Evolutionary conservation across 1,284 basidiomycete species (phyloP).

Genomic region (Cutaneotrichosporon sp.): DNA sequence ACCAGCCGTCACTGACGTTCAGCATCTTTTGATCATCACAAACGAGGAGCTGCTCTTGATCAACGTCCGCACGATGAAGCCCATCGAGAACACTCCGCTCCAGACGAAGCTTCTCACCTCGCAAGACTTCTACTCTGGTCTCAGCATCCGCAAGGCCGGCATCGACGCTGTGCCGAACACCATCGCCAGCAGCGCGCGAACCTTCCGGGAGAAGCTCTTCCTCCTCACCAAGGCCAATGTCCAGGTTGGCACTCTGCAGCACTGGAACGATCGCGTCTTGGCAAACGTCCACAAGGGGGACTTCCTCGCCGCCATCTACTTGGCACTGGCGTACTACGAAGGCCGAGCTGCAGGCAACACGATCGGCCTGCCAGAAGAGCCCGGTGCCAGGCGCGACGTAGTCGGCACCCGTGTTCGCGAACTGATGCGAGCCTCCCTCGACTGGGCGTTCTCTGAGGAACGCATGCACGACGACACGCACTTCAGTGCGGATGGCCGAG

Average conservation of each 20-base stretch:
- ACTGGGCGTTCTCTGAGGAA: constrained; percentile 91
- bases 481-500: constrained; percentile 73
- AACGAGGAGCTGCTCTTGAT: constrained; percentile 65
- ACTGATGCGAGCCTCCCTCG: constrained; percentile 81
- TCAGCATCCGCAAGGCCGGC: constrained; percentile 18
- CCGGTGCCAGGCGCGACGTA: constrained; percentile 60
- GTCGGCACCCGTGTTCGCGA: constrained; percentile 76
- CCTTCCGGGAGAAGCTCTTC: constrained; percentile 89
- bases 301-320: constrained; percentile 84
- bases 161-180: constrained; percentile 18
- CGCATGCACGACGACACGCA: constrained; percentile 88
- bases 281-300: constrained; percentile 80
- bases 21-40: constrained; percentile 59
- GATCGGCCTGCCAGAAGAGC: constrained; percentile 76
- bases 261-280: constrained; percentile 93
- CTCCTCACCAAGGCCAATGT: constrained; percentile 64
- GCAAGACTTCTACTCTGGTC: constrained; percentile 38
- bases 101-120: constrained; percentile 44
- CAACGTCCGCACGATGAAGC: constrained; percentile 58
- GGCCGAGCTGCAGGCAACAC: constrained; percentile 79
- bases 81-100: constrained; percentile 47
- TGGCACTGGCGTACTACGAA: constrained; percentile 80
- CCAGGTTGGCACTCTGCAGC: constrained; percentile 79
- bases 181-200: constrained; percentile 69
- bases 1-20: background rate